phyloP scores from a whole-genome alignment of 345 rosid genomes.

The Boechera stricta region DNA sequence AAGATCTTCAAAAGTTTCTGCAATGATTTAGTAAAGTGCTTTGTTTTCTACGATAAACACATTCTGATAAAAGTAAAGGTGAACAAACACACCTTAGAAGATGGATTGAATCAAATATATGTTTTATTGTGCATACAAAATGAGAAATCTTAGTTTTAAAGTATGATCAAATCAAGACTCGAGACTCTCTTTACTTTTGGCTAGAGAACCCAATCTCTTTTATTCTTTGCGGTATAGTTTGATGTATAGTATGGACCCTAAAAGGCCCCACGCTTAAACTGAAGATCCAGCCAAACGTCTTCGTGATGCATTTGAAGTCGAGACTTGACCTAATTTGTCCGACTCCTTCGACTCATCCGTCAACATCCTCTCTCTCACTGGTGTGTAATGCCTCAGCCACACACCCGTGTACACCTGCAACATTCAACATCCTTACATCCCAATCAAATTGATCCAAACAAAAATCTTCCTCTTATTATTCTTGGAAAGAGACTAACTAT shows the following conservation, averaged over 20 bases:
- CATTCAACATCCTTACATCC: neutral
- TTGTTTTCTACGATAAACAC: conserved; percentile 9
- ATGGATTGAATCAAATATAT: neutral
- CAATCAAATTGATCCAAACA: neutral
- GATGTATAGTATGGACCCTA: conserved; percentile 3
- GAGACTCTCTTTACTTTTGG: conserved; percentile 9
- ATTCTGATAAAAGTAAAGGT: neutral
- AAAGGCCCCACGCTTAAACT: conserved; percentile 33
- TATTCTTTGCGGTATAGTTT: conserved; percentile 27
- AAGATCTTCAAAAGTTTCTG: conserved; percentile 15
- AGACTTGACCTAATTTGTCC: conserved; percentile 71
- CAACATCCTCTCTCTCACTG: conserved; percentile 62
- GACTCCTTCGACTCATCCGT: conserved; percentile 46
- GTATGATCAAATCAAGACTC: conserved; percentile 8
- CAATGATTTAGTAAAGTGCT: neutral
- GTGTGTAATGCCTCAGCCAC: conserved; percentile 87
- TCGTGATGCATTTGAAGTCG: conserved; percentile 81
- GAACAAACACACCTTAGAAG: neutral
- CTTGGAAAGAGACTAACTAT: conserved; percentile 27
- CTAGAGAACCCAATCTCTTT: conserved; percentile 19
- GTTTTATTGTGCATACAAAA: conserved; percentile 10
- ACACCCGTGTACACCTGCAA: conserved; percentile 83
- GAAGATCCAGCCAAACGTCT: conserved; percentile 83
- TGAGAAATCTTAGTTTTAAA: neutral
- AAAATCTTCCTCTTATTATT: neutral